Conservation (phyloP, 2,329 filamentous ascomycete species). For the Cladosporium cucumerinum region DNA sequence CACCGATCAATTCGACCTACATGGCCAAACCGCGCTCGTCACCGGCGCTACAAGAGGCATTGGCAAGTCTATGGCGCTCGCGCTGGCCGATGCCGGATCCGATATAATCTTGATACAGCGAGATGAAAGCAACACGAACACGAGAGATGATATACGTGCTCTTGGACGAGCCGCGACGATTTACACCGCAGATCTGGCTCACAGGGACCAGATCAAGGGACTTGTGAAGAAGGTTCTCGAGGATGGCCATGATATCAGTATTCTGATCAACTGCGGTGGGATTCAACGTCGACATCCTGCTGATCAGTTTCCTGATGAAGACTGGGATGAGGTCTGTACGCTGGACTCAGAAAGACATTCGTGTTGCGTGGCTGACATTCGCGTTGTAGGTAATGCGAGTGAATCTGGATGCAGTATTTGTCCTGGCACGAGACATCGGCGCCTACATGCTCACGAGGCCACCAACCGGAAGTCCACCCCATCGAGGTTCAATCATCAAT, state of each 20-base stretch:
- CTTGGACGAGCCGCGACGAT: conserved; percentile 65
- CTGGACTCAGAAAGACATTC: background rate
- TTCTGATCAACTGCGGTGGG: conserved; percentile 82
- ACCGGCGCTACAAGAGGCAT: conserved; percentile 51
- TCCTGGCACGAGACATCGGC: conserved; percentile 70
- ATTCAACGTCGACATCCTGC: conserved; percentile 78
- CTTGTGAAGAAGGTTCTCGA: conserved; percentile 60
- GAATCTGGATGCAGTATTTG: conserved; percentile 80
- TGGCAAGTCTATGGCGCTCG: conserved; percentile 49
- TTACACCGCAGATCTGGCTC: conserved; percentile 69
- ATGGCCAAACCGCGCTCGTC: conserved; percentile 48
- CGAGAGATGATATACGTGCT: conserved; percentile 59
- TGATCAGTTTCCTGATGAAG: conserved; percentile 69
- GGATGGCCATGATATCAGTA: conserved; percentile 63
- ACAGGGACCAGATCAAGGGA: conserved; percentile 53
- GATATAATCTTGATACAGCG: conserved; percentile 53
- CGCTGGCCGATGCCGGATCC: conserved; percentile 50
- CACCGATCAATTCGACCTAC: conserved; percentile 46
- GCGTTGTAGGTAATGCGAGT: conserved; percentile 58
- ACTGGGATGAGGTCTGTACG: conserved; percentile 69
- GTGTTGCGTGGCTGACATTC: background rate
- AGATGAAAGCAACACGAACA: conserved; percentile 53
- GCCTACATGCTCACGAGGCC: conserved; percentile 68
- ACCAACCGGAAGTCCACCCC: conserved; percentile 34
- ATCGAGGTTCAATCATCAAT: conserved; percentile 74